A percentile compares a stretch with the other conserved stretches of the same genome.
Conservation (phyloP, 768 basidiomycete genomes). For the Phanerochaete carnosa region DNA sequence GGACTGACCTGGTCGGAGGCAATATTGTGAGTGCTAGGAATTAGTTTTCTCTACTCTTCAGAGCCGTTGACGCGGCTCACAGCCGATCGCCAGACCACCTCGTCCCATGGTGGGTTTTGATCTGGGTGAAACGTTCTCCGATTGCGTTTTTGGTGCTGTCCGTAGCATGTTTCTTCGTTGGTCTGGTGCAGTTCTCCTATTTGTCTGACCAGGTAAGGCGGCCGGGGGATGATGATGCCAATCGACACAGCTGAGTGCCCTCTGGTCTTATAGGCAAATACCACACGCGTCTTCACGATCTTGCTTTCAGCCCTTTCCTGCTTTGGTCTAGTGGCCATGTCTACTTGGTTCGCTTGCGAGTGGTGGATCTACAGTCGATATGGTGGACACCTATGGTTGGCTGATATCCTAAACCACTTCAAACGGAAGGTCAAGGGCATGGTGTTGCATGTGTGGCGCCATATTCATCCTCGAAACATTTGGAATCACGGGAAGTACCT, state of each 20-base stretch:
- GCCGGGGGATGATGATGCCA: constrained; percentile 10
- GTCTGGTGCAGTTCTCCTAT: constrained; percentile 71
- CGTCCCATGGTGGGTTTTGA: constrained; percentile 74
- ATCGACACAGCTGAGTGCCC: background rate
- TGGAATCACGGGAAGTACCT: background rate
- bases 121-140: constrained; percentile 79
- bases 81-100: constrained; percentile 71
- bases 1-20: constrained; percentile 73
- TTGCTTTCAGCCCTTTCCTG: constrained; percentile 67
- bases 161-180: constrained; percentile 73
- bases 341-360: constrained; percentile 65
- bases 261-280: constrained; percentile 32
- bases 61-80: background rate
- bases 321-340: constrained; percentile 62
- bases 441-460: background rate
- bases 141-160: constrained; percentile 77
- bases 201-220: constrained; percentile 56
- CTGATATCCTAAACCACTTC: background rate
- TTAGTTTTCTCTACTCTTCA: background rate
- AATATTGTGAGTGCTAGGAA: constrained; percentile 62
- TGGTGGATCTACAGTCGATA: constrained; percentile 38
- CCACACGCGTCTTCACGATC: constrained; percentile 58
- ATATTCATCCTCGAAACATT: background rate
- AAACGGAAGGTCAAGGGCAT: background rate
- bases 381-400: constrained; percentile 2